Evolutionary conservation across 2,329 filamentous ascomycete genomes (phyloP).

Genomic region (Dactylellina leptospora): DNA sequence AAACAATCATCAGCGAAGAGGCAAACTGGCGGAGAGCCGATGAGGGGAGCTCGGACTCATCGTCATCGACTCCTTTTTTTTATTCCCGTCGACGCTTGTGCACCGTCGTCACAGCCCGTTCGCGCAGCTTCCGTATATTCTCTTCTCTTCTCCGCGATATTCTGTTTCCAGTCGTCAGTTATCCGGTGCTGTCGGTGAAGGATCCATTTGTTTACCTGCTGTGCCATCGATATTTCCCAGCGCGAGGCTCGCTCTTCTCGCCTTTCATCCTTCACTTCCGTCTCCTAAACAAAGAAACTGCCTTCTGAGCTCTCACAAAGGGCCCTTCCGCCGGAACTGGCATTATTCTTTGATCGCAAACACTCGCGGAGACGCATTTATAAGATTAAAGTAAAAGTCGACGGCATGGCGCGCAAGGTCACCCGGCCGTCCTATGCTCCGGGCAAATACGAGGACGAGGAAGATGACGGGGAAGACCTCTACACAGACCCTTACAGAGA

Average conservation of each 20-base stretch:
- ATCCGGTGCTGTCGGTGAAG: no score
- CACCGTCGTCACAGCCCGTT: neutral
- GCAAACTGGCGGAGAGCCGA: no score
- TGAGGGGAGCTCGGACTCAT: no score
- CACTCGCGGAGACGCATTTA: no score
- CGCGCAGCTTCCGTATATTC: no score
- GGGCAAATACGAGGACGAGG: conserved; percentile 30
- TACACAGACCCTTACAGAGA: conserved; percentile 37
- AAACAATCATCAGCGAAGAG: no score
- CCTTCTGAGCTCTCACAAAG: no score
- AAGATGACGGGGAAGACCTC: conserved; percentile 32
- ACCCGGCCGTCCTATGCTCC: conserved; percentile 20
- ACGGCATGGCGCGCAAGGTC: conserved; percentile 38
- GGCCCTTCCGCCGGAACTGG: no score
- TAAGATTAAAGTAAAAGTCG: neutral
- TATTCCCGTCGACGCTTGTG: no score
- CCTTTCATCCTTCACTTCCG: neutral
- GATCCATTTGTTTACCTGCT: conserved; percentile 32
- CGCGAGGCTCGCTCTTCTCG: neutral
- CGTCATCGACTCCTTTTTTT: conserved; percentile 10
- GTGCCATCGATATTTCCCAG: neutral
- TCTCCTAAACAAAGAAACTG: conserved; percentile 14
- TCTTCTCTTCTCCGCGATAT: no score
- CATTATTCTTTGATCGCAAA: no score
- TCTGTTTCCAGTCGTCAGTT: no score